phyloP scores from a whole-genome alignment of 495 filamentous ascomycete genomes.

The Penicillium samsonianum region DNA sequence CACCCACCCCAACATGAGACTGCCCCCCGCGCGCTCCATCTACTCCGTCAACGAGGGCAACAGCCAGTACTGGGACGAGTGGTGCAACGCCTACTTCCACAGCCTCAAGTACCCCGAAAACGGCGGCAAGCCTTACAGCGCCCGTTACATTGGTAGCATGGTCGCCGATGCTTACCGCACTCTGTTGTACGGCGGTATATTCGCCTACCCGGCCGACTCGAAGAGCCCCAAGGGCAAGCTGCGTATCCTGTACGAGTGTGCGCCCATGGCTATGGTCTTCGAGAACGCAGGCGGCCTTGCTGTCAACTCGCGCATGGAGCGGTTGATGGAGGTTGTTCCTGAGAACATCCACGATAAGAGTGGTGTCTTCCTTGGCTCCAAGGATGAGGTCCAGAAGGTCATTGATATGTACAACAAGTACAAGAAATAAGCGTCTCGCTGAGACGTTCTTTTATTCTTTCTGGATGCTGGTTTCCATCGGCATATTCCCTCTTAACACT shows the following conservation, averaged over 20 bases:
- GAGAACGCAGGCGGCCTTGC: slow-evolving; percentile 97
- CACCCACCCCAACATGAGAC: slow-evolving; percentile 89
- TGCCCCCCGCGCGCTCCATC: slow-evolving; percentile 78
- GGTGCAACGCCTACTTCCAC: slow-evolving; percentile 84
- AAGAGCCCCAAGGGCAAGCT: slow-evolving; percentile 99
- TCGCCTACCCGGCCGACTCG: slow-evolving; percentile 96
- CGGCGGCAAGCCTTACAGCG: slow-evolving; percentile 86
- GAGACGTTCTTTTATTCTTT: slow-evolving; percentile 1
- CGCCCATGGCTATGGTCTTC: slow-evolving; percentile 98
- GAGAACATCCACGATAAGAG: slow-evolving; percentile 94
- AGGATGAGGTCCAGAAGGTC: slow-evolving; percentile 93
- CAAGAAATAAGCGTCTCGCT: slow-evolving; percentile 36
- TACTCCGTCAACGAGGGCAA: slow-evolving; percentile 99
- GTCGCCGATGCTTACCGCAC: slow-evolving; percentile 98
- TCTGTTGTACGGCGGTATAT: slow-evolving; percentile 91
- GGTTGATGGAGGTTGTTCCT: slow-evolving; percentile 87
- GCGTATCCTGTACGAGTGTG: slow-evolving; percentile 96
- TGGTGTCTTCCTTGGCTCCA: slow-evolving; percentile 94
- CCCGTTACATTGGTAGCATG: slow-evolving; percentile 96
- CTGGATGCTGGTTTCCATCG: not conserved
- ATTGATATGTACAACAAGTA: slow-evolving; percentile 60
- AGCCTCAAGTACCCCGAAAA: slow-evolving; percentile 75
- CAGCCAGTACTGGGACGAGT: slow-evolving; percentile 91
- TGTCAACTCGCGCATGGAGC: slow-evolving; percentile 81
- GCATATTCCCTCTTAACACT: not conserved